Evolutionary conservation across 176 grass and related monocot species (phyloP), one percentile per base, ranked within the genome.

Genomic region (Aegilops longissima): DNA sequence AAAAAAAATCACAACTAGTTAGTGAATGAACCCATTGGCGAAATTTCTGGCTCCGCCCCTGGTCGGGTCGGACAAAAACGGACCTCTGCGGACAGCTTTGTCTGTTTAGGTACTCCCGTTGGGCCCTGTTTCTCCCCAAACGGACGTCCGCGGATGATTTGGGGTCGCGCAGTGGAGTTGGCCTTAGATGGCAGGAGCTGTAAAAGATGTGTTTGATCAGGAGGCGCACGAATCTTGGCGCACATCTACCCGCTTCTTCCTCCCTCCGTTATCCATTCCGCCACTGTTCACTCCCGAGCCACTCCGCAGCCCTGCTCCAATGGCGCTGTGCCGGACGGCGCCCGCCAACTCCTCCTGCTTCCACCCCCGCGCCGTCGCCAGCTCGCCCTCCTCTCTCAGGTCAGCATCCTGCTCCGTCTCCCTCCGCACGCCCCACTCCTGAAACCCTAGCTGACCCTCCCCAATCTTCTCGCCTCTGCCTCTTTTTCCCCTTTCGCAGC

Each of bases 281-380:
- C 33, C 64, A 25, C 66, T 17, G 8, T 30, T 30, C 52, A 2
- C 5, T 65, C 5, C 20, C 24, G 67, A 38, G 44, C 38, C 81
- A 24, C 79, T 90, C 61, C 47, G 67, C 82, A 61, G 75, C 35
- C 42, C 24, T 17, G 63, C 78, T 89, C 68, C 84, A 12, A 89
- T 89, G 80, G 87, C 78, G 89, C 73, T 78, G 65, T 74, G 54
- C 18, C 40, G 66, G 72, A 59, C 87, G 83, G 79, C 79, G 56
- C 87, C 83, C 29, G 74, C 80, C 61, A 89, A 79, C 68, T 89
- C 80, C 83, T 89, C 84, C 35, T 89, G 91, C 87, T 87, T 89
- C 87, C 87, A 91, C 70, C 38, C 86, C 9, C 86, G 85, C 68
- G 70, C 70, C 58, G 42, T 42, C 42, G 66, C 81, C 66, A 30